Evolutionary conservation across 768 basidiomycete species (phyloP).

Genomic region (Suillus clintonianus): DNA sequence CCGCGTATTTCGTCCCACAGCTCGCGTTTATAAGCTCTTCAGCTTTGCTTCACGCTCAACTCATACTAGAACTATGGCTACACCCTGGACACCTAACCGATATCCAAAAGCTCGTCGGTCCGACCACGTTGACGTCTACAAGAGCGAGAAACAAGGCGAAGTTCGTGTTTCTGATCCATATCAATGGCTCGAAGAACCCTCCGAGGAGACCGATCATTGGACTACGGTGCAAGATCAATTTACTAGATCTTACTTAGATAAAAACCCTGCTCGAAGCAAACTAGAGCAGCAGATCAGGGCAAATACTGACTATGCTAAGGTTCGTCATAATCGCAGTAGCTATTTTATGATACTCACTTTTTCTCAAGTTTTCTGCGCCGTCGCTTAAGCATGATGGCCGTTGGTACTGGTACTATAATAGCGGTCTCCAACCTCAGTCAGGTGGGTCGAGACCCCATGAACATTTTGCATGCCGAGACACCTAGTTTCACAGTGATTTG

Average conservation of each 20-base stretch:
- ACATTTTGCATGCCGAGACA: not conserved
- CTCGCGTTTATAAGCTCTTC: constrained; percentile 23
- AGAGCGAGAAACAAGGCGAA: constrained; percentile 60
- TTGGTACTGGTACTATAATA: constrained; percentile 85
- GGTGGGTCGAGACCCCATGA: constrained; percentile 20
- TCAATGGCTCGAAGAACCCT: constrained; percentile 69
- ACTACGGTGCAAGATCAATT: constrained; percentile 58
- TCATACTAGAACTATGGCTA: constrained; percentile 28
- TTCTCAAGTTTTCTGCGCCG: constrained; percentile 62
- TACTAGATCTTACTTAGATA: constrained; percentile 61
- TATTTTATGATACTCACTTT: constrained; percentile 7
- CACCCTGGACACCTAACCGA: constrained; percentile 53
- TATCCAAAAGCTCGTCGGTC: constrained; percentile 70
- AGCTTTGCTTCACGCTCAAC: constrained; percentile 15
- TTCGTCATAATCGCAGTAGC: constrained; percentile 14
- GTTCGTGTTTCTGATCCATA: constrained; percentile 73
- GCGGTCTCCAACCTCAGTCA: constrained; percentile 71
- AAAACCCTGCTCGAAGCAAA: constrained; percentile 57
- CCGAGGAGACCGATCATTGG: constrained; percentile 67
- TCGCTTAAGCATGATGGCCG: constrained; percentile 59
- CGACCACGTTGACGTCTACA: constrained; percentile 68
- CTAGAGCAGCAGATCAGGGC: constrained; percentile 60
- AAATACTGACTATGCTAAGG: constrained; percentile 55
- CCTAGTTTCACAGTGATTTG: constrained; percentile 49
- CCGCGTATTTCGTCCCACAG: constrained; percentile 19